A percentile compares a stretch with the other conserved stretches of the same genome.
Evolutionary conservation across 2,329 filamentous ascomycete genomes (phyloP).

Genomic region (Fusarium sp.): DNA sequence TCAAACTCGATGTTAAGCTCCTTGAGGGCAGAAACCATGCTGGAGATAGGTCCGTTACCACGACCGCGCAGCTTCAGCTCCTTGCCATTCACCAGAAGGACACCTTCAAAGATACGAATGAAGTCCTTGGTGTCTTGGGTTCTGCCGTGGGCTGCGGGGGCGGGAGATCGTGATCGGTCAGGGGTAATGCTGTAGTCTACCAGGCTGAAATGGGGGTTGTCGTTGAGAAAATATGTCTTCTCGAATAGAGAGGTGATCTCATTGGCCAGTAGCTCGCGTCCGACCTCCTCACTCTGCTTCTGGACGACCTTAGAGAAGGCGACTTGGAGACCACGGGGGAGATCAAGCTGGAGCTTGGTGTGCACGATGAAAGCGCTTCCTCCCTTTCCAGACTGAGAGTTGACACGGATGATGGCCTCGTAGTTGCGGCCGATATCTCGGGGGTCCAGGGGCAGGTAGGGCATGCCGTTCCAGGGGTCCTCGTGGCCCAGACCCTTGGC

Average conservation of each 20-base stretch:
- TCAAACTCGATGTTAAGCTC: constrained; percentile 87
- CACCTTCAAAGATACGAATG: constrained; percentile 84
- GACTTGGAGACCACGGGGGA: constrained; percentile 91
- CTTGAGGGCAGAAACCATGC: constrained; percentile 83
- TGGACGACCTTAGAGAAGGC: constrained; percentile 93
- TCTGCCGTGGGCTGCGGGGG: constrained; percentile 74
- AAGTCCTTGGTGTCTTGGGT: constrained; percentile 82
- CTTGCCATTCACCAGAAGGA: constrained; percentile 82
- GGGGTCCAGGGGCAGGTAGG: constrained; percentile 93
- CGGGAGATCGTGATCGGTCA: constrained; percentile 82
- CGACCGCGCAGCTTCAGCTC: constrained; percentile 83
- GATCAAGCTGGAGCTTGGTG: constrained; percentile 87
- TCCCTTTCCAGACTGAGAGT: constrained; percentile 95
- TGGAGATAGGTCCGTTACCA: constrained; percentile 92
- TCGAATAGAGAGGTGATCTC: constrained; percentile 94
- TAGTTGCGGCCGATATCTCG: constrained; percentile 96
- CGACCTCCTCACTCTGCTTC: constrained; percentile 79
- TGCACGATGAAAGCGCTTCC: constrained; percentile 95
- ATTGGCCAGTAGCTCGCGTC: constrained; percentile 82
- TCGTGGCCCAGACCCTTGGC: constrained; percentile 68
- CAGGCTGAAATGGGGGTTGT: constrained; percentile 85
- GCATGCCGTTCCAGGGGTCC: constrained; percentile 79
- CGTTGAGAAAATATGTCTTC: constrained; percentile 84
- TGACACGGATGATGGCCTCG: constrained; percentile 97
- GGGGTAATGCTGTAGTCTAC: constrained; percentile 92